Base-by-base conservation (phyloP, 2,329 filamentous ascomycete species). In the Neonectria sp. region DNA sequence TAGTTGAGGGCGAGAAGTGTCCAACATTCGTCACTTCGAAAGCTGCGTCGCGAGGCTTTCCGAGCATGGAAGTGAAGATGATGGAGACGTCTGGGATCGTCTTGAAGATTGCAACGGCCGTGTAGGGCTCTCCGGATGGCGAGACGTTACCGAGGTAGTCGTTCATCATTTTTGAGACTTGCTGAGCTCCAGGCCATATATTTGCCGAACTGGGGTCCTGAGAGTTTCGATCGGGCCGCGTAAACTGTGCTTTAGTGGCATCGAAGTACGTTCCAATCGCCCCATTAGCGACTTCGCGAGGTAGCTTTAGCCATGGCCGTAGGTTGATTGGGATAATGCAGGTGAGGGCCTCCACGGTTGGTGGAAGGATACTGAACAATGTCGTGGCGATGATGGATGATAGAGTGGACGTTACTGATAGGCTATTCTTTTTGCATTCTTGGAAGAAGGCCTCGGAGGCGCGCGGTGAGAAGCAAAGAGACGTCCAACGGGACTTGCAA, bases 1-100 rank as follows among this genome's bases (percentile, higher is more conserved):
- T 29, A 31, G 51, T 29, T 15, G 70, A 71, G 52, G 48, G n/a
- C 17, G 70, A 71, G 56, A 82, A 76, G 2, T 80, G 72, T 0
- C 85, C 85, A 4, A 86, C 60, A 71, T 85, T 86, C 0, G 84
- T 85, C 8, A 86, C 63, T 68, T 86, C 84, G 25, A 81, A 84
- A 9, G 77, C 80, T 17, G 73, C 70, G 1, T 71, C 74, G 3
- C 85, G 75, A 3, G 77, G 70, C 49, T 80, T 79, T 3, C 84
- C 84, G 2, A 84, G 24, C 56, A 80, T 79, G 0, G 77, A 75
- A 3, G 72, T 60, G 48, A 83, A 81, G 13, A 81, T 75, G 1
- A 78, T 77, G 4, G 79, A 78, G 43, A 81, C 79, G 58, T 85
- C 72, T 13, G 76, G 73, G 0, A 85, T 81, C 31, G 78, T 82